Evolutionary conservation across 2,329 filamentous ascomycete genomes (phyloP), one percentile per base, ranked within the genome.

Genomic region (Pseudogymnoascus sp.): DNA sequence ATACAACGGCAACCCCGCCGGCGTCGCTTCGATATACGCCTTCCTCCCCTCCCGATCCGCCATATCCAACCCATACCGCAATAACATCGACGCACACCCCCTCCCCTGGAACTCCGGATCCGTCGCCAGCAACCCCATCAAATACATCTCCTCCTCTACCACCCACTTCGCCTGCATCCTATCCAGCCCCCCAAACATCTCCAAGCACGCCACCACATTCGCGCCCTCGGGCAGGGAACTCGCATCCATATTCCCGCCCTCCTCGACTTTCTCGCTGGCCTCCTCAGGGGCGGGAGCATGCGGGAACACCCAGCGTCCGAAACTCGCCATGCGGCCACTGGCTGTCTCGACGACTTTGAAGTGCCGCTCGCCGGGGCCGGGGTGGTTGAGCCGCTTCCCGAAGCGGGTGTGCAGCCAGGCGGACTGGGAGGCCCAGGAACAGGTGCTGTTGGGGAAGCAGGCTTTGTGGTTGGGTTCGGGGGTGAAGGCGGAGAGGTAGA

Each of bases 21-120:
- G 64, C 8, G 76, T 77, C n/a, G 76, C 75, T 67, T 78, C 77
- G 31, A 78, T 70, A 63, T 76, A 78, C 0, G 68, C 67, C 62
- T 67, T 71, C 57, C 73, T 68, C 2, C 71, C 72, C 28, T 72
- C 70, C 3, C 64, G 59, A 63, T 78, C 76, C 4, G 76, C 76
- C 11, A 75, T 65, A 5, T 69, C 71, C n/a, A 78, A 67, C 61
- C 74, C 73, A 36, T 76, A 71, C 13, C 65, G 65, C 35, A 78
- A 65, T 21, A 78, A 64, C 40, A 72, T 73, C 40, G 66, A 72
- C 1, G 67, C 77, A 0, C 76, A 70, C 0, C 77, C 76, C 47
- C 70, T 72, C 26, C 74, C 68, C 60, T 75, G 71, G 62, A 77
- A 75, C 10, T 67, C 68, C 4, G 75, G 74, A 17, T 71, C 67